Evolutionary conservation across 2,329 filamentous ascomycete genomes (phyloP).

Genomic region (Remersonia thermophila): DNA sequence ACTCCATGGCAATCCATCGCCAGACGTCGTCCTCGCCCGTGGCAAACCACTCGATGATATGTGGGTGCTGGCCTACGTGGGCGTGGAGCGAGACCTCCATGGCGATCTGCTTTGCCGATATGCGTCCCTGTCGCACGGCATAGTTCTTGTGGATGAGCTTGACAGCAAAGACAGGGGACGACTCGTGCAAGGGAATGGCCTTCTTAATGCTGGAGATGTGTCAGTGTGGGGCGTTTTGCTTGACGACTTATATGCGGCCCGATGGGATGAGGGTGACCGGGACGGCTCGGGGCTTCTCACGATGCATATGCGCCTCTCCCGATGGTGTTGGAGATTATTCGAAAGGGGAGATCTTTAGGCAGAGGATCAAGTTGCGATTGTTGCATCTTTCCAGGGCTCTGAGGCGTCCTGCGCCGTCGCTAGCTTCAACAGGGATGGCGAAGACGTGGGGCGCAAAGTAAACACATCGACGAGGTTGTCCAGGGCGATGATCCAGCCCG

Average conservation of each 20-base stretch:
- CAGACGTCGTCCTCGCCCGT: constrained; percentile 75
- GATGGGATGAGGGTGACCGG: too few relatives aligned
- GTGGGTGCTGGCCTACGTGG: constrained; percentile 76
- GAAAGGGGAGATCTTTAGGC: constrained; percentile 75
- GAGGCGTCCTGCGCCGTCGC: neutral
- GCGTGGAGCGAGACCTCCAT: constrained; percentile 88
- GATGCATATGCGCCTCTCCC: constrained; percentile 95
- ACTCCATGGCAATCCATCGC: constrained; percentile 98
- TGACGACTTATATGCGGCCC: constrained; percentile 1
- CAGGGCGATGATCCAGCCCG: too few relatives aligned
- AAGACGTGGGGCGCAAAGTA: neutral
- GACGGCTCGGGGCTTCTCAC: constrained; percentile 36
- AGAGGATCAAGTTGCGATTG: constrained; percentile 85
- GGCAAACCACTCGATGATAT: constrained; percentile 87
- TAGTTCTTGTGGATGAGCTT: constrained; percentile 99
- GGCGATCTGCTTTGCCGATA: constrained; percentile 77
- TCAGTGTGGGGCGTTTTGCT: constrained; percentile 14
- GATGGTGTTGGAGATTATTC: constrained; percentile 91
- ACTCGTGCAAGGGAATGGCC: constrained; percentile 59
- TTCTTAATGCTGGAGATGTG: constrained; percentile 65
- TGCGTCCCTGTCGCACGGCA: constrained; percentile 75
- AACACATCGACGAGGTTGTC: too few relatives aligned
- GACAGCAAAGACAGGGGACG: constrained; percentile 78
- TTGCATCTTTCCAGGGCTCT: constrained; percentile 31
- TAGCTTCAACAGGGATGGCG: neutral